Percentiles rank a stretch among this genome's conserved stretches.
Conservation (phyloP, 306 rosid genomes). For the Cyamopsis tetragonoloba region DNA sequence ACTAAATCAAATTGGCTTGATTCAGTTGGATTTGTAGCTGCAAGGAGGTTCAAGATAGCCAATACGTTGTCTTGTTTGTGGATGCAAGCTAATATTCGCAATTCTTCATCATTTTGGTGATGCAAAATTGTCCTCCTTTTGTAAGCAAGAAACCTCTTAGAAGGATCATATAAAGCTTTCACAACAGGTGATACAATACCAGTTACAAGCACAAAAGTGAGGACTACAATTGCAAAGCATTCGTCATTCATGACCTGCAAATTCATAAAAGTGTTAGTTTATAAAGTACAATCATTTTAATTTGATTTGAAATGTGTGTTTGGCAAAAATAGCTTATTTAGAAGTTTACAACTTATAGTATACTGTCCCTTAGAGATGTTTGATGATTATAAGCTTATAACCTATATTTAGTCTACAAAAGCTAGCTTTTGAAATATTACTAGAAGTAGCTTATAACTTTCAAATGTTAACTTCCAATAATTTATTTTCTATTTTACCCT, state of each 20-base stretch:
- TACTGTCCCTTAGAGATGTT: too few relatives aligned
- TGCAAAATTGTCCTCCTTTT: constrained; percentile 59
- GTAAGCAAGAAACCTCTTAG: constrained; percentile 53
- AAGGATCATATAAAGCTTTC: constrained; percentile 50
- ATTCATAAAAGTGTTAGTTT: not conserved
- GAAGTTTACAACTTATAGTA: too few relatives aligned
- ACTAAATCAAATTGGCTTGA: constrained; percentile 36
- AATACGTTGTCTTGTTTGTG: constrained; percentile 48
- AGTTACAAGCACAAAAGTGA: constrained; percentile 45
- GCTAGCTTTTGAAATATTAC: too few relatives aligned
- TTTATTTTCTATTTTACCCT: too few relatives aligned
- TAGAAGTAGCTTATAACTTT: too few relatives aligned
- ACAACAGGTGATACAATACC: constrained; percentile 53
- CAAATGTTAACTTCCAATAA: too few relatives aligned
- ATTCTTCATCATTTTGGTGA: constrained; percentile 36
- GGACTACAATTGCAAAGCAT: constrained; percentile 45
- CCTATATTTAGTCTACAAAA: too few relatives aligned
- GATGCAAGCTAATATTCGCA: constrained; percentile 56
- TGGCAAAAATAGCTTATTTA: too few relatives aligned
- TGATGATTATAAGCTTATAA: too few relatives aligned
- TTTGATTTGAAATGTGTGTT: too few relatives aligned
- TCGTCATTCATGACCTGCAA: constrained; percentile 55
- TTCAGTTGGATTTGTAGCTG: constrained; percentile 54
- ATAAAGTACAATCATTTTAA: not conserved
- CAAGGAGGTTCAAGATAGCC: constrained; percentile 50